Conservation (phyloP, 257 asterid species). For the Fraxinus americana region DNA sequence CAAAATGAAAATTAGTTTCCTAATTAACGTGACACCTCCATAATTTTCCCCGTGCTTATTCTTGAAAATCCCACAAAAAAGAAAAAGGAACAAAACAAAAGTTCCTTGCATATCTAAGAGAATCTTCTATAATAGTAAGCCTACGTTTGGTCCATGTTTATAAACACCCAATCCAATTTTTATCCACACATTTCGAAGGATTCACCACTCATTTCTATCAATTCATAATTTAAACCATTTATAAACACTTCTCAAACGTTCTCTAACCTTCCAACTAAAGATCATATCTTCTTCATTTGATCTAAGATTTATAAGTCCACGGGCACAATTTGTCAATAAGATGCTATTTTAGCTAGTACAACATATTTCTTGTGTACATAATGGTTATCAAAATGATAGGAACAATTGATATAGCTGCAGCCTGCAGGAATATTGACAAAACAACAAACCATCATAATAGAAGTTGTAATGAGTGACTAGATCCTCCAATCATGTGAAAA, state of each 20-base stretch:
- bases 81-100: neutral
- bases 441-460: neutral
- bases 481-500: neutral
- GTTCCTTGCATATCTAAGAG: neutral
- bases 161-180: no score
- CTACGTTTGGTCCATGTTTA: no score
- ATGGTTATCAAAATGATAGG: neutral
- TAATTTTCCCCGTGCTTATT: neutral
- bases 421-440: neutral
- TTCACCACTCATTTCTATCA: no score
- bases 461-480: neutral
- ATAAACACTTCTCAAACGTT: no score
- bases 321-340: neutral
- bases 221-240: no score
- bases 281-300: neutral
- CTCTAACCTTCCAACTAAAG: neutral
- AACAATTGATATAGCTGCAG: neutral
- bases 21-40: neutral
- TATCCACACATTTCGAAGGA: no score
- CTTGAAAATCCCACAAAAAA: neutral
- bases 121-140: neutral
- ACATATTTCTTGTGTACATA: neutral
- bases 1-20: neutral
- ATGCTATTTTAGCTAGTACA: neutral
- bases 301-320: neutral